phyloP scores from a whole-genome alignment of 257 asterid species.

The Forsythia viridissima region DNA sequence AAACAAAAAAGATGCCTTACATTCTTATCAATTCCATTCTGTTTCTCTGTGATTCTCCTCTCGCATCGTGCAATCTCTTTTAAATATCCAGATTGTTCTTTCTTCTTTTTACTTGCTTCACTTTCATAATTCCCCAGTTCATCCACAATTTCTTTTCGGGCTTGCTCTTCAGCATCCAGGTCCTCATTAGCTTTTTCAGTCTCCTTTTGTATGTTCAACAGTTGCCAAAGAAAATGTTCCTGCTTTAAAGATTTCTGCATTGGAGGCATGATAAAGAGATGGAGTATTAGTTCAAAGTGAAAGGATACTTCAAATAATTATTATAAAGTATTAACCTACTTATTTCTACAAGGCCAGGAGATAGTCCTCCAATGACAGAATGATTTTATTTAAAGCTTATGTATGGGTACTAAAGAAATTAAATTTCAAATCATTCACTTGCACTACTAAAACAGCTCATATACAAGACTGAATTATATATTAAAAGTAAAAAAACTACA shows the following conservation, averaged over 20 bases:
- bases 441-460: conserved; percentile 15
- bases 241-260: conserved; percentile 85
- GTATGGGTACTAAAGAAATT: conserved; percentile 5
- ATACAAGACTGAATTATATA: not conserved
- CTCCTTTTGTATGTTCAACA: conserved; percentile 76
- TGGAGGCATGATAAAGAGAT: conserved; percentile 21
- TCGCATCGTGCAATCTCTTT: conserved; percentile 74
- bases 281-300: conserved; percentile 9
- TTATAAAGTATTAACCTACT: not conserved
- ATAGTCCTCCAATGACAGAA: not conserved
- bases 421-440: conserved; percentile 12
- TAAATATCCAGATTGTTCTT: conserved; percentile 75
- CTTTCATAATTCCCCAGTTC: conserved; percentile 73
- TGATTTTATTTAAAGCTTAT: not conserved
- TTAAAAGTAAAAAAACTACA: not conserved
- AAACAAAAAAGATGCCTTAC: conserved; percentile 40
- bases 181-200: conserved; percentile 74
- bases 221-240: conserved; percentile 92
- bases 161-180: conserved; percentile 68
- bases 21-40: conserved; percentile 70
- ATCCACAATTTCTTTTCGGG: conserved; percentile 74
- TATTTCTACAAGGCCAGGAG: not conserved
- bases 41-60: conserved; percentile 74
- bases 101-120: conserved; percentile 70
- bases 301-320: not conserved